phyloP scores from a whole-genome alignment of 345 rosid genomes.

The Salix suchowensis region DNA sequence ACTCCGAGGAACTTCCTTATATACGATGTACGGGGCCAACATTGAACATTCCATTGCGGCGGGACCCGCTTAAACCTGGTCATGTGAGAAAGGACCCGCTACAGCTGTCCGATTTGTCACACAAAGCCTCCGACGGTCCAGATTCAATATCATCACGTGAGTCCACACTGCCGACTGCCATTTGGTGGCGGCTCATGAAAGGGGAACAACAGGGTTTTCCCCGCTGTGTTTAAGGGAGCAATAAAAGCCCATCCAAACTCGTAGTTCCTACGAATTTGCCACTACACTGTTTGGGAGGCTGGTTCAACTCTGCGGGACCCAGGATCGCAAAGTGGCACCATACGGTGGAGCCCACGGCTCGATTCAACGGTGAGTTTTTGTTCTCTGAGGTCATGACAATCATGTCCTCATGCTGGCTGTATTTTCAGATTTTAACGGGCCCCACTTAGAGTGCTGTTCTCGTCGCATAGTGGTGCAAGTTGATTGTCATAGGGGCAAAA shows the following conservation, averaged over 20 bases:
- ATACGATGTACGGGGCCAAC: not conserved
- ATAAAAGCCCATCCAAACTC: not conserved
- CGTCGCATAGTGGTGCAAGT: not conserved
- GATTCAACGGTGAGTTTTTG: constrained; percentile 30
- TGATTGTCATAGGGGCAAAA: not conserved
- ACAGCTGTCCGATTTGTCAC: not conserved
- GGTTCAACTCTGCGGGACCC: constrained; percentile 9
- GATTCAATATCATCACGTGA: constrained; percentile 15
- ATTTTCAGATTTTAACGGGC: constrained; percentile 4
- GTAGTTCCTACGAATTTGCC: not conserved
- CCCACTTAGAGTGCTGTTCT: not conserved
- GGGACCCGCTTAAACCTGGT: not conserved
- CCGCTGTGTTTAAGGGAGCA: not conserved
- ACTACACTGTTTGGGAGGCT: not conserved
- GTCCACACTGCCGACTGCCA: not conserved
- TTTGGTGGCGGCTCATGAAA: not conserved
- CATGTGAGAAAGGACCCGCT: constrained; percentile 25
- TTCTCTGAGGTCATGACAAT: constrained; percentile 4
- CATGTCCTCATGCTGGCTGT: not conserved
- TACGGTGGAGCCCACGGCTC: constrained; percentile 29
- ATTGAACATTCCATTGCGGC: not conserved
- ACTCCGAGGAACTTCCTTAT: not conserved
- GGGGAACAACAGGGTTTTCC: not conserved
- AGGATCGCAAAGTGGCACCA: not conserved
- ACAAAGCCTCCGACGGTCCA: not conserved